Conservation (phyloP, 139 green algal genomes). For the Medakamo hakoo region DNA sequence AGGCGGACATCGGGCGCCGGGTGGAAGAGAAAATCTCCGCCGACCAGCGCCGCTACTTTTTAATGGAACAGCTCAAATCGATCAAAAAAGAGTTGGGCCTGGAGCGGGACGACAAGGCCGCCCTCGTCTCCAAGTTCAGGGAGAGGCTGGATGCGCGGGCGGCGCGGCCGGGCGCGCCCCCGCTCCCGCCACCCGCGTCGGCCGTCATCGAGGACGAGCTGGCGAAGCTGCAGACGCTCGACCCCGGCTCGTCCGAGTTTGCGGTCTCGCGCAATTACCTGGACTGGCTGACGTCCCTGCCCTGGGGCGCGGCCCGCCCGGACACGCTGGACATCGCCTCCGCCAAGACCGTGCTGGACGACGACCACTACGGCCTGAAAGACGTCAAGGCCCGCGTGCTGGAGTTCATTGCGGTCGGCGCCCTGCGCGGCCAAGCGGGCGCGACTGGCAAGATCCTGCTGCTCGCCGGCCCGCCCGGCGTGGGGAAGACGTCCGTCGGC, state of each 20-base stretch:
- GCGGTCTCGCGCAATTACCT: constrained; percentile 94
- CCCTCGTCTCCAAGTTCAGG: constrained; percentile 61
- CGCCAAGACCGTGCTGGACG: constrained; percentile 70
- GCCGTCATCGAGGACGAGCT: constrained; percentile 80
- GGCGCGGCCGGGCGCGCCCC: too few relatives aligned
- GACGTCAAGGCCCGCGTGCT: constrained; percentile 95
- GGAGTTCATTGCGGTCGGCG: constrained; percentile 91
- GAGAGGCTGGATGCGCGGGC: constrained; percentile 24
- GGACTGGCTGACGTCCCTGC: constrained; percentile 88
- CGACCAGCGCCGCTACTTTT: constrained; percentile 87
- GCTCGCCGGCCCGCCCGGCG: constrained; percentile 79
- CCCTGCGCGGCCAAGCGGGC: constrained; percentile 52
- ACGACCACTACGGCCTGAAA: constrained; percentile 87
- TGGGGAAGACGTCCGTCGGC: constrained; percentile 89
- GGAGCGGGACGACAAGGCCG: constrained; percentile 93
- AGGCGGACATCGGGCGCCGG: constrained; percentile 69
- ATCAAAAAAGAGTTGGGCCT: constrained; percentile 97
- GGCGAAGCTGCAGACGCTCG: constrained; percentile 71
- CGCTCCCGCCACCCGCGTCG: constrained; percentile 20
- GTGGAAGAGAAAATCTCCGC: constrained; percentile 95
- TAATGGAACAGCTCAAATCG: constrained; percentile 94
- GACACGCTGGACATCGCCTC: constrained; percentile 74
- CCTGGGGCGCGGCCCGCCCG: constrained; percentile 59
- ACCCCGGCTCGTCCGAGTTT: constrained; percentile 83
- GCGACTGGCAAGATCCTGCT: constrained; percentile 90